phyloP scores from a whole-genome alignment of 139 green algal genomes.

The Raphidocelis subcapitata region DNA sequence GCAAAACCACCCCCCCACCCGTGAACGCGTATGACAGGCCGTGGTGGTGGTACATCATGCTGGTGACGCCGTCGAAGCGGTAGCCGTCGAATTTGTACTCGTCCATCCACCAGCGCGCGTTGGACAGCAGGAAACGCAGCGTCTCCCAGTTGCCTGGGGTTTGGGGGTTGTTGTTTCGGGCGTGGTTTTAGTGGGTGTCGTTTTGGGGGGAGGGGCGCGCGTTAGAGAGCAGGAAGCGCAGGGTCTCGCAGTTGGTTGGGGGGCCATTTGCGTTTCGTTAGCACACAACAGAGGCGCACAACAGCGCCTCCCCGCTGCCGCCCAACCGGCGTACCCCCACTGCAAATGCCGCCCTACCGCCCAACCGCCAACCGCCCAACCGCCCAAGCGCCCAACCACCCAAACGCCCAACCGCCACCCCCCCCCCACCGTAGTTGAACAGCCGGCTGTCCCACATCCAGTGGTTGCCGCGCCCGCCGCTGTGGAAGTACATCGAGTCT shows the following conservation, averaged over 20 bases:
- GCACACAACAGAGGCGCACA: no score
- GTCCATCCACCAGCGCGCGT: constrained; percentile 95
- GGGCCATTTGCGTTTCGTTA: no score
- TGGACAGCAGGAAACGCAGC: constrained; percentile 93
- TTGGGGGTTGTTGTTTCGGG: neutral
- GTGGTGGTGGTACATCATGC: constrained; percentile 99
- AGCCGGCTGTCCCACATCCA: constrained; percentile 98
- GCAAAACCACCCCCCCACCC: no score
- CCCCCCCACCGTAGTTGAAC: constrained; percentile 94
- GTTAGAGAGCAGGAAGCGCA: neutral
- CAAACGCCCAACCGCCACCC: neutral
- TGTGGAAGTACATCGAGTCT: constrained; percentile 91
- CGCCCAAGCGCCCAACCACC: no score
- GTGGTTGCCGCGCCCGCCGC: constrained; percentile 83
- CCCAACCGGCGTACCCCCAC: no score
- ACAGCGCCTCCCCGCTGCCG: no score
- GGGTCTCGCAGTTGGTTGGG: neutral
- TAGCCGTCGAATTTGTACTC: constrained; percentile 99
- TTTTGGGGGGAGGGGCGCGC: no score
- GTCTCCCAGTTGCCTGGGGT: constrained; percentile 91
- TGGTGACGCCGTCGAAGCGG: constrained; percentile 94
- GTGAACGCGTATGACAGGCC: constrained; percentile 96
- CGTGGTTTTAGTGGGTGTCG: no score
- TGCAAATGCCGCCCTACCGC: no score
- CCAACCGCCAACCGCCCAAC: no score